Evolutionary conservation across 192 early-diverging fungal genomes (phyloP).

Genomic region (Rhizoclosmatium sp.): DNA sequence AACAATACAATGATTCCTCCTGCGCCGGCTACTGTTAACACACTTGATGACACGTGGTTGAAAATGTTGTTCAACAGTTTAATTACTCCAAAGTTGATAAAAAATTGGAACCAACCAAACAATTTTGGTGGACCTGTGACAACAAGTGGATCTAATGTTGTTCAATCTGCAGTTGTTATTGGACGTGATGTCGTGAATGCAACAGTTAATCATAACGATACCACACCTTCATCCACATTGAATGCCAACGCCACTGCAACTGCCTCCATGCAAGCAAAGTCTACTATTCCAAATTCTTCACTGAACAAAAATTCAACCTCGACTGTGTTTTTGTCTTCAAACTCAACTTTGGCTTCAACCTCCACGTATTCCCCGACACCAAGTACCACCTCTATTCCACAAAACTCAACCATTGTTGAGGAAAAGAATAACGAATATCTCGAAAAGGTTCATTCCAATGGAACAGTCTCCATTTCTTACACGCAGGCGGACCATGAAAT

Average conservation of each 20-base stretch:
- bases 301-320: background rate
- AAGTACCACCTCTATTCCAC: background rate
- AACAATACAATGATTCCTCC: conserved; percentile 7
- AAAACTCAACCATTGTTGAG: background rate
- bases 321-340: background rate
- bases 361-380: background rate
- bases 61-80: background rate
- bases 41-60: background rate
- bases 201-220: background rate
- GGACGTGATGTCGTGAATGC: conserved; percentile 4
- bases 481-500: conserved; percentile 8
- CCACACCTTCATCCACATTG: background rate
- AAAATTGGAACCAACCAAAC: background rate
- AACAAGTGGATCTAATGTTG: background rate
- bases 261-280: background rate
- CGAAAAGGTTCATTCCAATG: background rate
- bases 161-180: background rate
- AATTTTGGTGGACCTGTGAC: background rate
- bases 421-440: background rate
- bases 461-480: background rate
- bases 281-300: background rate
- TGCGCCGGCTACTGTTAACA: background rate
- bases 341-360: background rate
- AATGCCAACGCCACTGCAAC: background rate
- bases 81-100: background rate